phyloP scores from a whole-genome alignment of 257 asterid species.

The Cruciata laevipes region DNA sequence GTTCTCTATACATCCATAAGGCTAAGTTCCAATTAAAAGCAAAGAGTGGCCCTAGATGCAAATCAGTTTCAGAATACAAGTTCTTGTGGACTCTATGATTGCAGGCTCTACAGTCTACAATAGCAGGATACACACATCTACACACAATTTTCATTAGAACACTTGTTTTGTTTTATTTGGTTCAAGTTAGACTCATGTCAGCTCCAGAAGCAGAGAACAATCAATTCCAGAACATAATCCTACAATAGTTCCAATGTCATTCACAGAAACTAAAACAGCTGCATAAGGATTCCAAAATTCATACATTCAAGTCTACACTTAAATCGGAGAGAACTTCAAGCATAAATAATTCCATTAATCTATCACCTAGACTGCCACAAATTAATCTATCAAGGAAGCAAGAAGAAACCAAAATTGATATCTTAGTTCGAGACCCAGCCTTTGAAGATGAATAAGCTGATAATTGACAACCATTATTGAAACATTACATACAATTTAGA shows the following conservation, averaged over 20 bases:
- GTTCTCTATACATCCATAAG: not conserved
- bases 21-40: not conserved
- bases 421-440: no score
- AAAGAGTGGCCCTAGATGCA: not conserved
- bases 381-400: no score
- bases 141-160: not conserved
- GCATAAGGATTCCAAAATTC: not conserved
- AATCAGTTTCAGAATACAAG: not conserved
- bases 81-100: not conserved
- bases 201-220: not conserved
- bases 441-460: no score
- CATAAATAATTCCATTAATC: not conserved
- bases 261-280: not conserved
- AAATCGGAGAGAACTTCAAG: not conserved
- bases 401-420: no score
- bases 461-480: no score
- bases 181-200: not conserved
- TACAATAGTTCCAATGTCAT: not conserved
- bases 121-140: not conserved
- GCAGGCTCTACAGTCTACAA: no score
- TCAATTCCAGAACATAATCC: not conserved
- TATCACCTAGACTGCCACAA: no score
- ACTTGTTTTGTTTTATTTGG: not conserved
- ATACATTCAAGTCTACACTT: constrained; percentile 1
- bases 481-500: no score